Percentiles rank a stretch among this genome's conserved stretches.
phyloP scores from a whole-genome alignment of 2,329 filamentous ascomycete genomes.

The Penicillium sp. region DNA sequence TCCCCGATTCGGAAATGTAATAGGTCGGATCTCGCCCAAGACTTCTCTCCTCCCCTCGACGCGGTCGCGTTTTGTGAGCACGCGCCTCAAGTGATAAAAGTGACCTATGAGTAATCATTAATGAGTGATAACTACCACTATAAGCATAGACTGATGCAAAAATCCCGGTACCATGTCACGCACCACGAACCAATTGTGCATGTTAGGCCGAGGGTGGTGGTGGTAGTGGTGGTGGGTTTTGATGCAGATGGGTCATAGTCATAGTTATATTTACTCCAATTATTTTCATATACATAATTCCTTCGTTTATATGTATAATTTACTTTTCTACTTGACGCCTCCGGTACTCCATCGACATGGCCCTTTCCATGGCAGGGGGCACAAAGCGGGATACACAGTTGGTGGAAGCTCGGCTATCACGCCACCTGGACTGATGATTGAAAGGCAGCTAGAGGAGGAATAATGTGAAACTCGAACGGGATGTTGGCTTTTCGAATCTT shows the following conservation, averaged over 20 bases:
- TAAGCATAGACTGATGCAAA: slow-evolving; percentile 1
- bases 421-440: slow-evolving; percentile 18
- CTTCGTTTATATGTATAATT: background rate
- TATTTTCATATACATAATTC: background rate
- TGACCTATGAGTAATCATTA: too few relatives aligned
- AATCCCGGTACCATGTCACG: slow-evolving; percentile 28
- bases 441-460: background rate
- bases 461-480: background rate
- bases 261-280: slow-evolving; percentile 1
- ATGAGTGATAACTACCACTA: background rate
- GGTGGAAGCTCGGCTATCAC: slow-evolving; percentile 22
- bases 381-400: slow-evolving; percentile 9
- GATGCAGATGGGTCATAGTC: background rate
- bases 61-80: slow-evolving; percentile 15
- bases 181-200: slow-evolving; percentile 10
- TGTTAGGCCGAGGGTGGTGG: slow-evolving; percentile 9
- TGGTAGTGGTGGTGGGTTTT: background rate
- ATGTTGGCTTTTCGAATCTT: background rate
- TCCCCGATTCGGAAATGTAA: slow-evolving; percentile 24
- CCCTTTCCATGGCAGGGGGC: background rate
- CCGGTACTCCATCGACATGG: background rate
- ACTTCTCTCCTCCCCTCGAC: background rate
- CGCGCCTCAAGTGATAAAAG: slow-evolving; percentile 20
- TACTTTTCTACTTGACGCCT: background rate
- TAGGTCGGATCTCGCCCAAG: slow-evolving; percentile 12